phyloP scores from a whole-genome alignment of 805 yeast species.

The Metschnikowia bowlesiae region DNA sequence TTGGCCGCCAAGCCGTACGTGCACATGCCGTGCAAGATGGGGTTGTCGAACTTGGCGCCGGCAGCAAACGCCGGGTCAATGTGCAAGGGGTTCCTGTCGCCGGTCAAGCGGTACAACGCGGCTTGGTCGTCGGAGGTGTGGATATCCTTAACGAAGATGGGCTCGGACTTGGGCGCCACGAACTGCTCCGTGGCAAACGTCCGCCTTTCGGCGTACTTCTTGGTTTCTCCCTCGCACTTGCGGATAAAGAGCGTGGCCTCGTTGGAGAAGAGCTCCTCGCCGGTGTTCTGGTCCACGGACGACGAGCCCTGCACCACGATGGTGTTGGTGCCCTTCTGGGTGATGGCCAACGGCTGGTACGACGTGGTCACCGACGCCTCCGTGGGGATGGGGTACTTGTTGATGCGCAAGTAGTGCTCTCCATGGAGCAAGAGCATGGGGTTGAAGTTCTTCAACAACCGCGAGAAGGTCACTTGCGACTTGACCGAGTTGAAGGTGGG shows the following conservation, averaged over 20 bases:
- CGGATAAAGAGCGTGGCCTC: conserved; percentile 83
- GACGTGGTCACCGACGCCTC: conserved; percentile 59
- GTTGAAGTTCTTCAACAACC: conserved; percentile 73
- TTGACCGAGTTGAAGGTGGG: conserved; percentile 69
- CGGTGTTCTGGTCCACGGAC: conserved; percentile 62
- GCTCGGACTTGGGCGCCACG: conserved; percentile 53
- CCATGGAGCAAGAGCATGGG: conserved; percentile 91
- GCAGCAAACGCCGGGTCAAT: conserved; percentile 89
- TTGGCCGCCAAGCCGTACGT: conserved; percentile 80
- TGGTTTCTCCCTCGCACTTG: conserved; percentile 58
- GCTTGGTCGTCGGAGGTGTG: conserved; percentile 72
- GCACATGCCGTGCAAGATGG: conserved; percentile 91
- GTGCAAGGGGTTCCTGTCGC: conserved; percentile 94
- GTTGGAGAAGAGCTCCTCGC: conserved; percentile 70
- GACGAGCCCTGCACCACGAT: conserved; percentile 69
- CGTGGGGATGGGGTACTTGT: conserved; percentile 74
- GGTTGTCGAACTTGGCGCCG: conserved; percentile 77
- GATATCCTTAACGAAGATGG: conserved; percentile 62
- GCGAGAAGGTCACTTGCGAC: conserved; percentile 53
- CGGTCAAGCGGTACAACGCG: conserved; percentile 84
- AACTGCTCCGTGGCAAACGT: conserved; percentile 62
- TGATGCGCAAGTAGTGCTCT: conserved; percentile 82
- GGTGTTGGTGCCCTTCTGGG: conserved; percentile 85
- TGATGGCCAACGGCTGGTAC: conserved; percentile 63
- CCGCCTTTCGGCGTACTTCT: conserved; percentile 44